These are phyloP conservation scores for Eucalyptus coolabah DNA, from an alignment of 345 rosid genomes.

Conservation along the genomic window DNA sequence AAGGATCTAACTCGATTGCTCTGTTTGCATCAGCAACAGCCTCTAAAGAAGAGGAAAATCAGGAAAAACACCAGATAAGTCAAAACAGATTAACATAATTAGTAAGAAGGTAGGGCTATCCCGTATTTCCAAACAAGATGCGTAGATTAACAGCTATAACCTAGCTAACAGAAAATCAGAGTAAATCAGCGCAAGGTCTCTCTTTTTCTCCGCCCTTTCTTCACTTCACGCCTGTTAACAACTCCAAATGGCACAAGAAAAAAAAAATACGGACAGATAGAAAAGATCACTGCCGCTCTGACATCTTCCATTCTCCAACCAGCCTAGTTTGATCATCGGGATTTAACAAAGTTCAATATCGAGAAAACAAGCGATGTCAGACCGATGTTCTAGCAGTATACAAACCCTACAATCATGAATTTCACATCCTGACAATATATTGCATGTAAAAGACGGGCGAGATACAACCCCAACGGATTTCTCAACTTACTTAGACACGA, in stretches of 20 bases:
- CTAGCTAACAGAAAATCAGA: neutral
- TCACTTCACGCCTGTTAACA: neutral
- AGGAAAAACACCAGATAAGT: neutral
- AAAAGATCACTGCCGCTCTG: neutral
- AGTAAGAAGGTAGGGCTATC: neutral
- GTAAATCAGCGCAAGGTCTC: neutral
- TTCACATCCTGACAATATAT: neutral
- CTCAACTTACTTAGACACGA: neutral
- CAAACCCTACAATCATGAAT: neutral
- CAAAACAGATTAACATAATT: neutral
- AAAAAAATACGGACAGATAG: neutral
- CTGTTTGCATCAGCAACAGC: conserved; percentile 74
- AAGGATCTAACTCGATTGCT: conserved; percentile 68
- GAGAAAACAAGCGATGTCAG: neutral
- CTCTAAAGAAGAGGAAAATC: conserved; percentile 23
- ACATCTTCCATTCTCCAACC: neutral
- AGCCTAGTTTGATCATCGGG: neutral
- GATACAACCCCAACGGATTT: neutral
- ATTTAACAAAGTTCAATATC: neutral
- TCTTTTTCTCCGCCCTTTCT: neutral
- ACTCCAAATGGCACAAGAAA: neutral
- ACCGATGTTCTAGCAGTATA: neutral
- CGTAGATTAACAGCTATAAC: neutral
- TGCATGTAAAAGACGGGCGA: neutral
- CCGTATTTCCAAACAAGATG: neutral